These are phyloP conservation scores for Gastrolobium bilobum DNA, from an alignment of 306 rosid genomes.

Conservation along the genomic window DNA sequence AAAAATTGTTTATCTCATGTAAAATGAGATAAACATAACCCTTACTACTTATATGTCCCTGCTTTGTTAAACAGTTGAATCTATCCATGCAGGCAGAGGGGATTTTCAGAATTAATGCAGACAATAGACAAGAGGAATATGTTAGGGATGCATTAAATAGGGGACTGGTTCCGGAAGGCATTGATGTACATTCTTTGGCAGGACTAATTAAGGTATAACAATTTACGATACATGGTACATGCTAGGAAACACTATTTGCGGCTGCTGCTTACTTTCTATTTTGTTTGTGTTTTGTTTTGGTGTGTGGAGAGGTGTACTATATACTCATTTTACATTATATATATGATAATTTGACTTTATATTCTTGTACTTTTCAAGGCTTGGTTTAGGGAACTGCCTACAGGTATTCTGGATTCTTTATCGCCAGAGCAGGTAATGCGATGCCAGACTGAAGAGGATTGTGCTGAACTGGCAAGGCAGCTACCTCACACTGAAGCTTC, in stretches of 20 bases:
- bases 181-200: constrained; percentile 82
- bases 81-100: constrained; percentile 75
- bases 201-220: constrained; percentile 76
- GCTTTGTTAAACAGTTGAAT: constrained; percentile 32
- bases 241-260: background rate
- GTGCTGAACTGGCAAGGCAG: constrained; percentile 63
- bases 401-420: constrained; percentile 73
- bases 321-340: background rate
- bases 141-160: constrained; percentile 71
- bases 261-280: constrained; percentile 1
- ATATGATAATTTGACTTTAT: constrained; percentile 33
- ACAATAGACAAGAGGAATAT: constrained; percentile 77
- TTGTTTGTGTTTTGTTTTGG: background rate
- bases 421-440: constrained; percentile 76
- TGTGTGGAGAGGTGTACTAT: background rate
- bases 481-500: constrained; percentile 74
- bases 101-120: constrained; percentile 80
- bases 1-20: too few relatives aligned
- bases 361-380: constrained; percentile 57
- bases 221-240: background rate
- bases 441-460: constrained; percentile 75
- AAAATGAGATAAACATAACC: too few relatives aligned
- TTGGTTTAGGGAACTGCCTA: constrained; percentile 87
- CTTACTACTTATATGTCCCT: background rate
- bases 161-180: constrained; percentile 74